Base-by-base conservation (phyloP, 345 rosid genomes). In the Citrus glauca region DNA sequence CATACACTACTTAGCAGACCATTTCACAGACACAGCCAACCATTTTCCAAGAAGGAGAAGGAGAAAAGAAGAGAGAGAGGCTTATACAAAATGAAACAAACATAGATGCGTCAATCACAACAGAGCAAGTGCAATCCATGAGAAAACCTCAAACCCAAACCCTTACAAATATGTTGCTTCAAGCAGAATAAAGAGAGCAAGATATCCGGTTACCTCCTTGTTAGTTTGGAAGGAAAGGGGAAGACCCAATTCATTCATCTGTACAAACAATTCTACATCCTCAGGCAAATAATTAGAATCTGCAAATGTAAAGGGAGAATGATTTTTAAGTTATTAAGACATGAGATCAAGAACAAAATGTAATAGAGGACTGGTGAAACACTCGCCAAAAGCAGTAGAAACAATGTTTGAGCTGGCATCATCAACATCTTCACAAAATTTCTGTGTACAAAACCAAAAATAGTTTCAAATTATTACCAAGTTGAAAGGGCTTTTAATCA, bases 201-300 rank as follows among this genome's bases (percentile, higher is more conserved):
- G 64, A 14, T 28, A 24, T 37, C 20, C 80, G 32, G 57, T 71
- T 78, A 92, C 99, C 89, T 84, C 86, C 80, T 91, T 94, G 59
- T 79, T 94, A 9, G 97, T 88, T 72, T 83, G 83, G 81, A 96
- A 96, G 2, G 94, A 81, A 74, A 87, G 77, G 4, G 99, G 99
- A 82, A 96, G 97, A 78, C 97, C 98, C 68, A 91, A 61, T 33
- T 78, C 89, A 48, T 82, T 82, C 97, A 94, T 92, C 83, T 91
- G 89, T 60, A 83, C 73, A 0, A 78, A 65, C 80, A 89, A 74
- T 70, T 85, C 91, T 33, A 77, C 75, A 30, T 91, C 93, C 78
- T 84, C 94, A 4, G 67, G 71, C 17, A 59, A 78, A 32, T 17
- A 55, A 40, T 50, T 73, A 66, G 68, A 55, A 24, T 86, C 97